Evolutionary conservation across 805 yeast genomes (phyloP).

Genomic region (Metschnikowia amazonensis): DNA sequence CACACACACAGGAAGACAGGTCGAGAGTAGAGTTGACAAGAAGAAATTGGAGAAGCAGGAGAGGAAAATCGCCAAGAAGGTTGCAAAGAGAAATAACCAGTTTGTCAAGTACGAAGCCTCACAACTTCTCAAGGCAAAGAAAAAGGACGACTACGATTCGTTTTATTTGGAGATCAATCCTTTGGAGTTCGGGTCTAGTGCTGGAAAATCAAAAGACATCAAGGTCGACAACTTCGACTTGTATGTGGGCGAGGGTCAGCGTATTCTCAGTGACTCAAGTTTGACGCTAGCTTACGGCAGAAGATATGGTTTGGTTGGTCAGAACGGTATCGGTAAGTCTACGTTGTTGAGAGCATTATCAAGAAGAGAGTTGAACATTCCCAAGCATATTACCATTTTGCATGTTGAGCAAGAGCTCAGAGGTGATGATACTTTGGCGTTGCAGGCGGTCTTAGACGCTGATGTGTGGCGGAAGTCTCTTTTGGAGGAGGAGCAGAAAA

Average conservation of each 20-base stretch:
- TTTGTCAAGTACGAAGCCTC: conserved; percentile 94
- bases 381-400: conserved; percentile 90
- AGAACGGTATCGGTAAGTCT: conserved; percentile 99
- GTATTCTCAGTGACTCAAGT: conserved; percentile 85
- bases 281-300: conserved; percentile 87
- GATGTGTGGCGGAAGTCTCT: conserved; percentile 98
- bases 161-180: conserved; percentile 96
- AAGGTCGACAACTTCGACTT: conserved; percentile 89
- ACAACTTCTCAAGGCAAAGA: conserved; percentile 63
- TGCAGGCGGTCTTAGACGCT: conserved; percentile 96
- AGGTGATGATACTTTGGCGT: conserved; percentile 88
- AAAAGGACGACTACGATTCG: conserved; percentile 81
- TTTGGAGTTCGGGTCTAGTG: conserved; percentile 70
- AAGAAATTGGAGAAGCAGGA: conserved; percentile 97
- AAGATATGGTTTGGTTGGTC: conserved; percentile 96
- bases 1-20: conserved; percentile 85
- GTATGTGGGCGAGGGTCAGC: conserved; percentile 92
- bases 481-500: conserved; percentile 68
- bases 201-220: conserved; percentile 97
- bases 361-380: conserved; percentile 88
- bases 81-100: conserved; percentile 82
- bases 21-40: conserved; percentile 92
- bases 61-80: conserved; percentile 93
- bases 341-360: conserved; percentile 87
- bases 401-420: conserved; percentile 97